Evolutionary conservation across 192 early-diverging fungal species (phyloP), one percentile per base, ranked within the genome.

Genomic region (Coemansia sp.): DNA sequence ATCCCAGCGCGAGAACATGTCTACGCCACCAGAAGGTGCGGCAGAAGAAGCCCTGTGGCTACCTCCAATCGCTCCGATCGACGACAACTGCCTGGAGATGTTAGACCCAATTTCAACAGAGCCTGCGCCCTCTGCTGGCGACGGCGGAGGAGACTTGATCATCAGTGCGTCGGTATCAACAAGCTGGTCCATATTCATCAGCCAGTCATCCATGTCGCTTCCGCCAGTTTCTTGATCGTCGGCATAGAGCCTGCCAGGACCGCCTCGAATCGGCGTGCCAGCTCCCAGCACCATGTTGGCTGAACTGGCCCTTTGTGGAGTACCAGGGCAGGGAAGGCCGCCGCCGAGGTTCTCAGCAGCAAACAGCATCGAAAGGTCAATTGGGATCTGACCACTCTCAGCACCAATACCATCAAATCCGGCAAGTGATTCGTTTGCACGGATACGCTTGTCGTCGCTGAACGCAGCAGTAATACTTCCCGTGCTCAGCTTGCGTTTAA

Each of bases 91-190:
- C 24, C 48, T 33, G 3, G 59, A 57, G 24, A 61, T 58, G 9
- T 58, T 62, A 2, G 62, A 9, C 10, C 23, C 54, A 9, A 52
- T 5, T 9, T 45, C 48, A 9, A 21, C n/a, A 10, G 34, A 37
- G 23, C 48, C 59, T 0, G 54, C 25, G 18, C 53, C 56, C 3
- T 59, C 64, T 11, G 61, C 66, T 0, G 73, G 73, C 21, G 73
- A 66, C 10, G 73, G 67, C 5, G 73, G 73, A 37, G 73, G 73
- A 34, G 73, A 76, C 57, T 70, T 52, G 13, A 63, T 58, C 50
- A 76, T 54, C 44, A 76, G 56, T n/a, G 73, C 73, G 24, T 76
- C 73, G 21, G 73, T 76, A 39, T 76, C 73, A 2, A 76, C 73
- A 14, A 76, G 64, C 67, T 76, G 73, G 48, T 76, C 73, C 73